These are phyloP conservation scores for Puccinia polysora DNA, from an alignment of 1,284 basidiomycete species.

Conservation along the genomic window DNA sequence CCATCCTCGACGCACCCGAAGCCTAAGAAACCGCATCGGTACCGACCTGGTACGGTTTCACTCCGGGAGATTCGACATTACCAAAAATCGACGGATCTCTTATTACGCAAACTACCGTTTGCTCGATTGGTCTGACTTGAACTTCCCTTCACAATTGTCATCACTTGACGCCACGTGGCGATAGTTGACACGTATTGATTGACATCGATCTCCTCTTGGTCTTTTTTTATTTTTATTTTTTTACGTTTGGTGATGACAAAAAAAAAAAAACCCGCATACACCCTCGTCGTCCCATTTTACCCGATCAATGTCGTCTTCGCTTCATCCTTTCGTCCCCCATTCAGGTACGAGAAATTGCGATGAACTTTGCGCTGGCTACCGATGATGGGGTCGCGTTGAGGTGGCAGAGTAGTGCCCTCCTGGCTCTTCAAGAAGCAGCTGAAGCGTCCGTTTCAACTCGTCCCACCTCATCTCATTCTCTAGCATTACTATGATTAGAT, in stretches of 20 bases:
- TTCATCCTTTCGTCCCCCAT: neutral
- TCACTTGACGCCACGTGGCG: neutral
- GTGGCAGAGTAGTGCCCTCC: slow-evolving; percentile 85
- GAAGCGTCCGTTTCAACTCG: slow-evolving; percentile 64
- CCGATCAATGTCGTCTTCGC: too few relatives aligned
- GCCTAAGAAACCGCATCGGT: slow-evolving; percentile 47
- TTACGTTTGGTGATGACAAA: too few relatives aligned
- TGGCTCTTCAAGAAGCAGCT: slow-evolving; percentile 88
- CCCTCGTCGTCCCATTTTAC: too few relatives aligned
- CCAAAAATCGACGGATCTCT: slow-evolving; percentile 52
- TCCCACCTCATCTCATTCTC: neutral
- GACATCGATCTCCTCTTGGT: neutral
- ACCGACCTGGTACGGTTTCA: slow-evolving; percentile 50
- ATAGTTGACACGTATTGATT: neutral
- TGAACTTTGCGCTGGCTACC: slow-evolving; percentile 57
- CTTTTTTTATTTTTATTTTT: neutral
- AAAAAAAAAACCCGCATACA: too few relatives aligned
- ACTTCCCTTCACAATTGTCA: neutral
- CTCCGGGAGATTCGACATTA: slow-evolving; percentile 50
- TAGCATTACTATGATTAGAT: neutral
- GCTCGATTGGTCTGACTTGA: slow-evolving; percentile 43
- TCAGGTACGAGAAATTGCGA: slow-evolving; percentile 87
- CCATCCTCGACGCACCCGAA: neutral
- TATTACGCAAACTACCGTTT: slow-evolving; percentile 51
- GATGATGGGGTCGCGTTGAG: slow-evolving; percentile 62